Evolutionary conservation across 129 eudicot genomes (phyloP).

Genomic region (Pittosporum tobira): DNA sequence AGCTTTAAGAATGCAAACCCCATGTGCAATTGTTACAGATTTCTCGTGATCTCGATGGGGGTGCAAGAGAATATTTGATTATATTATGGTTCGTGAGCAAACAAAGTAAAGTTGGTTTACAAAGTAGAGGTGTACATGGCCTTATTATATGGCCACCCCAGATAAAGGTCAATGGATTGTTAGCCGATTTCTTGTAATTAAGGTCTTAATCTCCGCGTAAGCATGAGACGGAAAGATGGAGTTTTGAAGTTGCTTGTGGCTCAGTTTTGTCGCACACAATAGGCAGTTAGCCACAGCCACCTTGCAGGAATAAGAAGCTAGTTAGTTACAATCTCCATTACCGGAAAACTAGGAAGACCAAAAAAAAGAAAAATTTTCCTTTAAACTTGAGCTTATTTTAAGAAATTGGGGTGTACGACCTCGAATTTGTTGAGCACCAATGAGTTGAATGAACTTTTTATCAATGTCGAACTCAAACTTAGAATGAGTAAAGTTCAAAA

Average conservation of each 20-base stretch:
- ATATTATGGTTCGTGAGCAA: slow-evolving; percentile 6
- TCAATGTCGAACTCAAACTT: too few relatives aligned
- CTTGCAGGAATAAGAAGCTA: not conserved
- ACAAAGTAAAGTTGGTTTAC: slow-evolving; percentile 20
- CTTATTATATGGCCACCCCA: not conserved
- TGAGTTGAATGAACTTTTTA: too few relatives aligned
- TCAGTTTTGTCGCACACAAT: too few relatives aligned
- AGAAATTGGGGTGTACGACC: too few relatives aligned
- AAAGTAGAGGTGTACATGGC: not conserved
- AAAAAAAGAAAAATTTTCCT: too few relatives aligned
- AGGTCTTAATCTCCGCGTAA: not conserved
- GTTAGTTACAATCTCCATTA: not conserved
- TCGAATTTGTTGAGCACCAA: too few relatives aligned
- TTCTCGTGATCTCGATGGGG: slow-evolving; percentile 16
- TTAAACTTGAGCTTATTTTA: too few relatives aligned
- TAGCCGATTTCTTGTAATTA: slow-evolving; percentile 7
- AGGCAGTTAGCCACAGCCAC: too few relatives aligned
- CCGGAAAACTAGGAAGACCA: not conserved
- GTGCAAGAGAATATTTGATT: slow-evolving; percentile 13
- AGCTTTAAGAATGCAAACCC: slow-evolving; percentile 4
- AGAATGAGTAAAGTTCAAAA: too few relatives aligned
- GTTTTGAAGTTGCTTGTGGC: slow-evolving; percentile 3
- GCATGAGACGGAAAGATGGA: not conserved
- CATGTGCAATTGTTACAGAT: slow-evolving; percentile 21
- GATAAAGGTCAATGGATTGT: slow-evolving; percentile 17